Evolutionary conservation across 1,284 basidiomycete genomes (phyloP), one percentile per base, ranked within the genome.

Genomic region (Cutaneotrichosporon spelunceum): DNA sequence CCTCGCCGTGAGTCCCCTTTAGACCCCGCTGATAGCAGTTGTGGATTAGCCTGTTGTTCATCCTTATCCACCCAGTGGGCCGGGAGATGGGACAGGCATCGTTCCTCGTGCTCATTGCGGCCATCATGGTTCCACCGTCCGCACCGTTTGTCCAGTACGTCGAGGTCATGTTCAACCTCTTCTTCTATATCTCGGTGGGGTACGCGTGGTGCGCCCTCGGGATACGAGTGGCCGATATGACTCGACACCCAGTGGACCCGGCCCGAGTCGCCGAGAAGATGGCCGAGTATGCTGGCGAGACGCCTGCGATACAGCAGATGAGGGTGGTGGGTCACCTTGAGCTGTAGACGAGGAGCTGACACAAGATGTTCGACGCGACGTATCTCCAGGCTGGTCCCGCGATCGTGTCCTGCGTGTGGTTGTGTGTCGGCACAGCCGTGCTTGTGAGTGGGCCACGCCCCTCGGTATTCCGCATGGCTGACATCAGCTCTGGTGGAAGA

Each of bases 351-450:
- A 13, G 11, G 13, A 10, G 30, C 62, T 57, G 45, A 59, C 27
- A 3, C 14, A 36, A 76, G 74, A 70, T 73, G 23, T 75, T 69
- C 57, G 70, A 76, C 24, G 78, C 66, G 0, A 75, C 73, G 1
- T 79, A 72, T 56, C 69, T 79, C 10, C 72, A 79, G 61, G 75
- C 76, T 1, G 66, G 65, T 9, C 70, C 77, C 2, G 72, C 75
- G 0, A 57, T 76, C 5, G 66, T 78, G 1, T 74, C 68, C 39
- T 70, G 71, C 4, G 66, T 76, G 1, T 79, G 76, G 52, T 62
- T 79, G 4, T 62, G 70, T 9, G 66, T 71, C 4, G 77, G 75
- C 1, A 68, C 72, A 1, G 78, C 72, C 1, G 60, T 68, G 13
- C 62, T 75, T 10, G 73, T 76, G 53, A 63, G 73, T 42, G 19